Evolutionary conservation across 2,329 filamentous ascomycete species (phyloP).

Genomic region (Hysterium pulicare): DNA sequence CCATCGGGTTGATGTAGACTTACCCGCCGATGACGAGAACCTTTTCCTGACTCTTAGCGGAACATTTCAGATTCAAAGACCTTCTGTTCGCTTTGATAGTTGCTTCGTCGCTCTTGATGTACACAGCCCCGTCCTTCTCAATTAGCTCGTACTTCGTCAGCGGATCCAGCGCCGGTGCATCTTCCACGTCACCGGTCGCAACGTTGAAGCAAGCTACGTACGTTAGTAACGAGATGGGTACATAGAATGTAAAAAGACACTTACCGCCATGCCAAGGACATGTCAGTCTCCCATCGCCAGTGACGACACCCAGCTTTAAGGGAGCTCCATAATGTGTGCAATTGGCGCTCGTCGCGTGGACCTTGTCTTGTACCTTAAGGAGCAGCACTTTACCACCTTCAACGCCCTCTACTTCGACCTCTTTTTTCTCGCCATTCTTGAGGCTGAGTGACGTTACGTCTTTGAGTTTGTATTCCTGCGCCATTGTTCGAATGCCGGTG

Average conservation of each 20-base stretch:
- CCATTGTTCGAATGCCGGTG: conserved; percentile 37
- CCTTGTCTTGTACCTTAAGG: conserved; percentile 69
- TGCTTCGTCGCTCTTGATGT: conserved; percentile 75
- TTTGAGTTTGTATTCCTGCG: conserved; percentile 62
- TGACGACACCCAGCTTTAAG: conserved; percentile 79
- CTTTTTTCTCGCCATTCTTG: conserved; percentile 76
- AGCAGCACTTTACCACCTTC: conserved; percentile 83
- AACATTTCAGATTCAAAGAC: conserved; percentile 70
- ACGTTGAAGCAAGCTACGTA: conserved; percentile 82
- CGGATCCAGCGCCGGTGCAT: conserved; percentile 87
- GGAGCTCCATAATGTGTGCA: conserved; percentile 94
- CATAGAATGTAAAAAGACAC: no score
- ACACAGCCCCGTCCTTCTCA: conserved; percentile 79
- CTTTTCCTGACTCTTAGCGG: conserved; percentile 55
- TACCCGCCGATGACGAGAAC: conserved; percentile 80
- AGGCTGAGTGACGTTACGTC: conserved; percentile 71
- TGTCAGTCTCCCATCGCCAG: conserved; percentile 75
- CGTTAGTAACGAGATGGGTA: conserved; percentile 9
- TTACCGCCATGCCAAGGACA: conserved; percentile 95
- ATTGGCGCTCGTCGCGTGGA: conserved; percentile 77
- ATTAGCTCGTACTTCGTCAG: conserved; percentile 76
- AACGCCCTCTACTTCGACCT: conserved; percentile 87
- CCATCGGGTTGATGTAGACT: conserved; percentile 13
- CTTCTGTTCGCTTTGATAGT: conserved; percentile 74
- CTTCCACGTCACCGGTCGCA: conserved; percentile 86